Evolutionary conservation across 129 eudicot genomes (phyloP), one percentile per base, ranked within the genome.

Genomic region (Ambrosia trifida): DNA sequence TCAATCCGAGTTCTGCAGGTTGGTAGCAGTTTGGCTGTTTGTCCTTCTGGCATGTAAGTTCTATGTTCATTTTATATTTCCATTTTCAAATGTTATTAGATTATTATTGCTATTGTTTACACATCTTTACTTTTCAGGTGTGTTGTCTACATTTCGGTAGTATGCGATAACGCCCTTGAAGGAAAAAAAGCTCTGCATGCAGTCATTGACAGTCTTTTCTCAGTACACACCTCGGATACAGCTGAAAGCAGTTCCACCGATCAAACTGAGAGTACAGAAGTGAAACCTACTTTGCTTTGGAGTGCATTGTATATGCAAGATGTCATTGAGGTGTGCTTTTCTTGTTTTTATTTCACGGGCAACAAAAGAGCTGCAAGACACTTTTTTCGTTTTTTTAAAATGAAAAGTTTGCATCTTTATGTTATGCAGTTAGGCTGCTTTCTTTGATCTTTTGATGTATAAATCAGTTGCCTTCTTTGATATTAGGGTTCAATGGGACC

Each of bases 31-130:
- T 66, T 87, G 60, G 98, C 96, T 47, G 89, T 85, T 72, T 87
- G 90, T 76, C 96, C 98, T 32, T 41, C 88, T 72, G 95, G 87
- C 72, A 83, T 82, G 98, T 94, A 81, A 80, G 96, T 57, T 79
- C 45, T 60, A 6, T 61, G 19, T 45, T 53, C 54, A n/a, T 53
- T 1, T 62, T 31, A 24, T 51, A 62, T 51, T 51, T 32, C 1
- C 56, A 24, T 51, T 18, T 28, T 31, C 43, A 67, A 66, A 51
- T 63, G 76, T 41, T 40, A 24, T 51, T 33, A 0, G 35, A 14
- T 64, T n/a, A 17, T 62, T 65, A 74, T 6, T 66, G 19, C 53
- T 18, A 38, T 40, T 31, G 16, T 75, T 75, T 14, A 36, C 33
- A 30, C 13, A 58, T 30, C 18, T 49, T 63, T 63, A 73, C 70